phyloP scores from a whole-genome alignment of 176 grass and related monocot genomes.

The Eleusine indica region DNA sequence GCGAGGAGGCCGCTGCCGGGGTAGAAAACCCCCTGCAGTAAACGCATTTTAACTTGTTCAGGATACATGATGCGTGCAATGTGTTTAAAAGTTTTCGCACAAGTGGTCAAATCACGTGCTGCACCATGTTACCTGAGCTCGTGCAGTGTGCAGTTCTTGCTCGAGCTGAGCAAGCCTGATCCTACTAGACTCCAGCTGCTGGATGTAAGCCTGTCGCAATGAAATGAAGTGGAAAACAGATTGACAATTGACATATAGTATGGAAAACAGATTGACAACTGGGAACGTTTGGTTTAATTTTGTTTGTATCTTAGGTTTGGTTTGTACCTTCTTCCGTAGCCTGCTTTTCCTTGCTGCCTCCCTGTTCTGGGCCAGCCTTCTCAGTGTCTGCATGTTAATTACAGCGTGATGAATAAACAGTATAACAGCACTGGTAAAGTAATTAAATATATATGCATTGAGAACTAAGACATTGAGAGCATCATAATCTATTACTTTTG shows the following conservation, averaged over 20 bases:
- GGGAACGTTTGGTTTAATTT: neutral
- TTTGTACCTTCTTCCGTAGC: slow-evolving; percentile 87
- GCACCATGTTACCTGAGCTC: slow-evolving; percentile 60
- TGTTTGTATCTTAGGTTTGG: slow-evolving; percentile 9
- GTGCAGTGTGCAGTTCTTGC: slow-evolving; percentile 79
- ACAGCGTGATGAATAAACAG: neutral
- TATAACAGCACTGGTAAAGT: neutral
- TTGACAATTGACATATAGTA: neutral
- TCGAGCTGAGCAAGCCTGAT: slow-evolving; percentile 89
- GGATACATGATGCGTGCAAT: neutral
- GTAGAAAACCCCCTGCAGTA: slow-evolving; percentile 56
- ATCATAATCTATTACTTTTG: slow-evolving; percentile 65
- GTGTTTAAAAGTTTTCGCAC: neutral
- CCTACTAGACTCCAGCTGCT: slow-evolving; percentile 90
- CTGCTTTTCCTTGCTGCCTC: slow-evolving; percentile 98
- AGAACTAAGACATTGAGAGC: neutral
- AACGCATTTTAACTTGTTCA: neutral
- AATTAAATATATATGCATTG: neutral
- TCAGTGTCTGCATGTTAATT: slow-evolving; percentile 64
- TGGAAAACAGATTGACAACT: neutral
- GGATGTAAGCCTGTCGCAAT: slow-evolving; percentile 82
- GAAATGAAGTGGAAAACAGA: neutral
- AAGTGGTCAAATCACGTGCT: neutral
- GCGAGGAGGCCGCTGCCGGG: slow-evolving; percentile 45
- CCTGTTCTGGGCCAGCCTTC: slow-evolving; percentile 97